These are phyloP conservation scores for Daldinia caldariorum DNA, from an alignment of 495 filamentous ascomycete genomes.

Conservation along the genomic window DNA sequence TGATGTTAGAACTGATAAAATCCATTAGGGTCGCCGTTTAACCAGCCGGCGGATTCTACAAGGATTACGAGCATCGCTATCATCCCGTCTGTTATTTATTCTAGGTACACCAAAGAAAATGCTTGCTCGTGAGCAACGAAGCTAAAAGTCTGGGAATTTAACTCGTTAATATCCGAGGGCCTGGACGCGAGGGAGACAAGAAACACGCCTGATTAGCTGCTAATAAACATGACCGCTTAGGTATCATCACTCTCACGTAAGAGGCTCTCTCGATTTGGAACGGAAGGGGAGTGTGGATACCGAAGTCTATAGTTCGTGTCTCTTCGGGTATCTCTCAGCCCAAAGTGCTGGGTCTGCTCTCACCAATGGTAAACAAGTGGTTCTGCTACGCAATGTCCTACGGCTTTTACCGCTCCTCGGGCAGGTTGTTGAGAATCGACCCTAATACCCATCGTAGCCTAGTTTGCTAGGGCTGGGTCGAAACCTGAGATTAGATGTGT, in stretches of 20 bases:
- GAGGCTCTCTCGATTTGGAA: conserved; percentile 32
- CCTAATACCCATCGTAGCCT: conserved; percentile 29
- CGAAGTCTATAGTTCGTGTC: conserved; percentile 31
- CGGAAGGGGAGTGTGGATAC: conserved; percentile 26
- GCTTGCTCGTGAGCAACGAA: background rate
- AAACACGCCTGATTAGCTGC: background rate
- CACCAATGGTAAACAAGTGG: conserved; percentile 12
- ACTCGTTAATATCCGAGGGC: conserved; percentile 27
- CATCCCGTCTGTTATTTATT: conserved; percentile 2
- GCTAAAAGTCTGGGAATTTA: conserved; percentile 10
- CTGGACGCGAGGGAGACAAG: conserved; percentile 24
- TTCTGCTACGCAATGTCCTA: conserved; percentile 18
- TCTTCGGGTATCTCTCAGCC: conserved; percentile 23
- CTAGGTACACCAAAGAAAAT: background rate
- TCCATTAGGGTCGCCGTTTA: conserved; percentile 9
- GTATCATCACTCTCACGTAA: conserved; percentile 22
- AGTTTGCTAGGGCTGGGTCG: conserved; percentile 36
- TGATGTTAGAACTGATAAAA: conserved; percentile 21
- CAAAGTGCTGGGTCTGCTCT: conserved; percentile 28
- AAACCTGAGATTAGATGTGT: conserved; percentile 23
- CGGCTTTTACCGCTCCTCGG: conserved; percentile 17
- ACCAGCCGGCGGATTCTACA: conserved; percentile 8
- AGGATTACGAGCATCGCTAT: conserved; percentile 12
- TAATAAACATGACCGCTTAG: conserved; percentile 7
- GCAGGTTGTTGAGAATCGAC: conserved; percentile 20